phyloP scores from a whole-genome alignment of 2,329 filamentous ascomycete genomes.

The Neoascochyta sp. region DNA sequence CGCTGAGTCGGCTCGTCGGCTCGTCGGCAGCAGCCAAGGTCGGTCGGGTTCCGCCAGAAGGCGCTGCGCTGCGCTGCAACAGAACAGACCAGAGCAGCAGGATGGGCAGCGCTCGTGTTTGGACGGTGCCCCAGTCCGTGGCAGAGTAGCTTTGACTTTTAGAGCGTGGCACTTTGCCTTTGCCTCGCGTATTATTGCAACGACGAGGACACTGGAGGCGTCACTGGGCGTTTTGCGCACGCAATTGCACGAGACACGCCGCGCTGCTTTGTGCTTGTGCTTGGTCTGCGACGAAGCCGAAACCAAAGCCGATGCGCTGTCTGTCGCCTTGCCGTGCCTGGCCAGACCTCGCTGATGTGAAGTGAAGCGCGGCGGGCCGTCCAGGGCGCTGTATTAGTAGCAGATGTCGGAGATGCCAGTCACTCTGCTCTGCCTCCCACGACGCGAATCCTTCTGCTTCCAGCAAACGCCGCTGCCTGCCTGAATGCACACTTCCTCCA shows the following conservation, averaged over 20 bases:
- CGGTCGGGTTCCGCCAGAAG: conserved; percentile 11
- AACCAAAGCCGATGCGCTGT: conserved; percentile 17
- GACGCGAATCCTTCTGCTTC: conserved; percentile 23
- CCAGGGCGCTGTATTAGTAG: conserved; percentile 35
- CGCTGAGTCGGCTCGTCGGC: conserved; percentile 16
- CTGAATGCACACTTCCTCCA: conserved; percentile 30
- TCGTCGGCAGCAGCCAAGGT: conserved; percentile 20
- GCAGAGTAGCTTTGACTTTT: conserved; percentile 27
- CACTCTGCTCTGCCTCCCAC: conserved; percentile 29
- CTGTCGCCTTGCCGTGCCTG: conserved; percentile 20
- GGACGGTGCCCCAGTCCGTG: conserved; percentile 26
- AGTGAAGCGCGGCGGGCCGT: conserved; percentile 14
- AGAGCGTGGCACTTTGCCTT: conserved; percentile 29
- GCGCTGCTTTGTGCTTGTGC: conserved; percentile 17
- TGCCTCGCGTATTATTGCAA: conserved; percentile 33
- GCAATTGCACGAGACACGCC: conserved; percentile 29
- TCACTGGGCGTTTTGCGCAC: conserved; percentile 38
- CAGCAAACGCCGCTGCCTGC: conserved; percentile 31
- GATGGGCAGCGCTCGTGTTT: conserved; percentile 24
- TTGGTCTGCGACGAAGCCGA: too few relatives aligned
- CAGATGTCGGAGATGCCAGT: conserved; percentile 27
- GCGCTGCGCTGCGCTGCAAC: conserved; percentile 18
- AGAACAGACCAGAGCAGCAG: too few relatives aligned
- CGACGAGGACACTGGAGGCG: conserved; percentile 30
- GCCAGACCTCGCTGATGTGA: conserved; percentile 21